Conservation (phyloP, 2,329 filamentous ascomycete species). For the Fusarium siculi region DNA sequence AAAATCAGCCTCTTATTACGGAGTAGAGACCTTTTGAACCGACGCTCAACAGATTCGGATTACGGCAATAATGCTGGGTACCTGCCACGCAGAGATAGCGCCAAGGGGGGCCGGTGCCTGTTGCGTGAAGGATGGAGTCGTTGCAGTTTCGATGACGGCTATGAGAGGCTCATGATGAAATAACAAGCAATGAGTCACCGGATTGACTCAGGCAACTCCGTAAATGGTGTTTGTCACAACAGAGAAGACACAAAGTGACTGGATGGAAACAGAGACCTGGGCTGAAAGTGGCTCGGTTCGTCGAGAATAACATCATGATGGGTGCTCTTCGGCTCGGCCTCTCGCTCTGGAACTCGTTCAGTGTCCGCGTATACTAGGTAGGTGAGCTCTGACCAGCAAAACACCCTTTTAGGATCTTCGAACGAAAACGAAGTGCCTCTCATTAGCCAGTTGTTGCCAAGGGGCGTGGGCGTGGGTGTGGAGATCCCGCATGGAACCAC, state of each 20-base stretch:
- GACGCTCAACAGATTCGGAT: constrained; percentile 21
- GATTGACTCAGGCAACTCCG: neutral
- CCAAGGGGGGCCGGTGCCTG: constrained; percentile 8
- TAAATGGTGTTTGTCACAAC: neutral
- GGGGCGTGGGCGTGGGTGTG: constrained; percentile 8
- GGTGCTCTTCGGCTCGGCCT: constrained; percentile 23
- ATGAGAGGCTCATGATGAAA: constrained; percentile 9
- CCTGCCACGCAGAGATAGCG: constrained; percentile 22
- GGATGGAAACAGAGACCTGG: neutral
- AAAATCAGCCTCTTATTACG: neutral
- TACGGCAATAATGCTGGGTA: constrained; percentile 26
- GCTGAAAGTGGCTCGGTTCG: constrained; percentile 10
- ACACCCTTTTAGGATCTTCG: neutral
- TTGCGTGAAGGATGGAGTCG: neutral
- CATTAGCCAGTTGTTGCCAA: constrained; percentile 20
- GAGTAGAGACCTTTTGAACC: neutral
- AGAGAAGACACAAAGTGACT: neutral
- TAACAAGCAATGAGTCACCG: neutral
- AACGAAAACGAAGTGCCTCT: constrained; percentile 17
- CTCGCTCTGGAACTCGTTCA: constrained; percentile 5
- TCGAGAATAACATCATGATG: constrained; percentile 23
- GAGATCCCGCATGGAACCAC: constrained; percentile 16
- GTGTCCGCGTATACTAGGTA: constrained; percentile 24
- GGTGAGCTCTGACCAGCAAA: constrained; percentile 14
- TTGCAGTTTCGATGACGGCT: constrained; percentile 24